A percentile compares a stretch with the other conserved stretches of the same genome.
Conservation (phyloP, 345 rosid genomes). For the Salix koriyanagi region DNA sequence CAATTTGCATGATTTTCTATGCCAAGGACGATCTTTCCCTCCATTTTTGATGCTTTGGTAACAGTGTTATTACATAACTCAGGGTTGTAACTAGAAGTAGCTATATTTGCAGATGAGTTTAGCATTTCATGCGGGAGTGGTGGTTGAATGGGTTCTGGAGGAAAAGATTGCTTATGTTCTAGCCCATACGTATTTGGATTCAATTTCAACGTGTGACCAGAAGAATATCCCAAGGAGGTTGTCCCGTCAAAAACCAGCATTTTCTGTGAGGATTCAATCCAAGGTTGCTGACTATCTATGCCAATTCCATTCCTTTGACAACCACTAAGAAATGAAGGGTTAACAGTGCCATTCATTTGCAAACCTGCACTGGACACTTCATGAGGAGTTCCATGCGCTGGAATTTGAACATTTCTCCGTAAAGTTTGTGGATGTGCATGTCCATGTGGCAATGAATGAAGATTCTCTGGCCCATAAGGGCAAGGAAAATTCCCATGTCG, state of each 20-base stretch:
- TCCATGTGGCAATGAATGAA: conserved; percentile 47
- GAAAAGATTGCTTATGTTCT: conserved; percentile 29
- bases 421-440: conserved; percentile 45
- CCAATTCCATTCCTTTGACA: conserved; percentile 43
- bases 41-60: conserved; percentile 33
- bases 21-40: conserved; percentile 28
- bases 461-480: conserved; percentile 55
- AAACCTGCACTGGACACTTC: conserved; percentile 42
- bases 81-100: conserved; percentile 8
- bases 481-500: conserved; percentile 54
- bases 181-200: conserved; percentile 28
- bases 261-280: conserved; percentile 49
- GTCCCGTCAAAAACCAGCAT: conserved; percentile 52
- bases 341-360: conserved; percentile 51
- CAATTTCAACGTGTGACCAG: conserved; percentile 29
- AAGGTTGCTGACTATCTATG: conserved; percentile 44
- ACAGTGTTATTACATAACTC: conserved; percentile 14
- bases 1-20: conserved; percentile 33
- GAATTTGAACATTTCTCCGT: conserved; percentile 66
- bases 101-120: conserved; percentile 28
- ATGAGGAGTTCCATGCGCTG: conserved; percentile 44
- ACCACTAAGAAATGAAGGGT: conserved; percentile 40
- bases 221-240: conserved; percentile 36
- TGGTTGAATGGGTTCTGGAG: conserved; percentile 29
- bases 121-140: conserved; percentile 27